A percentile compares a stretch with the other conserved stretches of the same genome.
phyloP scores from a whole-genome alignment of 2,329 filamentous ascomycete genomes.

The Aplosporella prunicola region DNA sequence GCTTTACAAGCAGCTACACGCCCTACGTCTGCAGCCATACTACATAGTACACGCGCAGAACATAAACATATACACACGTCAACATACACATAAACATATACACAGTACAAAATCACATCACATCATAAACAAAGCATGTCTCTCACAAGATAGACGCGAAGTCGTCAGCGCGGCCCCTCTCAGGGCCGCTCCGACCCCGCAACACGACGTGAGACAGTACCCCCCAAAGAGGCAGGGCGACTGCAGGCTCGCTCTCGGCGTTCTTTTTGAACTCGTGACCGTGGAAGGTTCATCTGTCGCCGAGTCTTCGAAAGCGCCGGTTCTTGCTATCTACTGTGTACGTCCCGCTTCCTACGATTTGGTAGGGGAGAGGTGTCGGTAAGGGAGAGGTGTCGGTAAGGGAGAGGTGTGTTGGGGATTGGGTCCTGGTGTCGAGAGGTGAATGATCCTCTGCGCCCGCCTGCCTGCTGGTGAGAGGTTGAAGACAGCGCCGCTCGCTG shows the following conservation, averaged over 20 bases:
- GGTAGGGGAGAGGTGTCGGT: too few species aligned
- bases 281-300: constrained; percentile 54
- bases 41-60: neutral
- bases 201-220: constrained; percentile 81
- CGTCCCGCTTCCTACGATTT: too few species aligned
- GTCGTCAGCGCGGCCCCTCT: constrained; percentile 65
- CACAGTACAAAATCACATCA: too few species aligned
- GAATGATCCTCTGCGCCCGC: too few species aligned
- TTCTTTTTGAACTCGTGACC: constrained; percentile 80
- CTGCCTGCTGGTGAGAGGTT: too few species aligned
- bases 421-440: too few species aligned
- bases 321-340: too few species aligned
- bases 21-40: neutral
- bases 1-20: neutral
- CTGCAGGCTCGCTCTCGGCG: constrained; percentile 68
- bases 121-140: constrained; percentile 35
- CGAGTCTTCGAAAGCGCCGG: constrained; percentile 96
- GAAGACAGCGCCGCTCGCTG: too few species aligned
- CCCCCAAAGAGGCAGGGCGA: constrained; percentile 61
- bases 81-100: too few species aligned
- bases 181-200: constrained; percentile 60
- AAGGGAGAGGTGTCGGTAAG: too few species aligned
- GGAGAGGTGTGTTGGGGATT: too few species aligned
- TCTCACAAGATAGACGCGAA: constrained; percentile 85
- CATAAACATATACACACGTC: neutral